phyloP scores from a whole-genome alignment of 2,329 filamentous ascomycete genomes.

The Westerdykella sp. region DNA sequence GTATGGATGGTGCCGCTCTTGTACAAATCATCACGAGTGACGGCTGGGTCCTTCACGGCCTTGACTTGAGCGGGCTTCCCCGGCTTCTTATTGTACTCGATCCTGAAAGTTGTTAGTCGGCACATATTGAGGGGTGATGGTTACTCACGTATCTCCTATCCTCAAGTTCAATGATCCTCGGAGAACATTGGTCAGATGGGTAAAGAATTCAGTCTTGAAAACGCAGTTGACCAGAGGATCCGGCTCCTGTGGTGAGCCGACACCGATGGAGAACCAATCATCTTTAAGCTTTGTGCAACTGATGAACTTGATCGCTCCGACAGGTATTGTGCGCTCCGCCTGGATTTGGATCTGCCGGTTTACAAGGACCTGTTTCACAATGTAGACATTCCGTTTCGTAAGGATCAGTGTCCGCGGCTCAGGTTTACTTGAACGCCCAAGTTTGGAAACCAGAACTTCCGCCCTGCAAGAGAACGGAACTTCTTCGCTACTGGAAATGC shows the following conservation, averaged over 20 bases:
- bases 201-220: slow-evolving; percentile 96
- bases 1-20: slow-evolving; percentile 92
- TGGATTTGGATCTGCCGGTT: slow-evolving; percentile 77
- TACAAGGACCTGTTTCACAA: slow-evolving; percentile 76
- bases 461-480: slow-evolving; percentile 85
- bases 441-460: slow-evolving; percentile 86
- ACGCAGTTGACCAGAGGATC: slow-evolving; percentile 92
- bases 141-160: slow-evolving; percentile 60
- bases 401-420: slow-evolving; percentile 79
- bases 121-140: not conserved
- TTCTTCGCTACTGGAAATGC: slow-evolving; percentile 65
- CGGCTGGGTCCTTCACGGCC: slow-evolving; percentile 77
- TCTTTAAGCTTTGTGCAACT: slow-evolving; percentile 76
- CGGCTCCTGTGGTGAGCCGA: slow-evolving; percentile 83
- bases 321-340: slow-evolving; percentile 72
- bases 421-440: slow-evolving; percentile 91
- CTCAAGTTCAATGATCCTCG: slow-evolving; percentile 75
- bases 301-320: slow-evolving; percentile 85
- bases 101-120: slow-evolving; percentile 40
- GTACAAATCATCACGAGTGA: slow-evolving; percentile 70
- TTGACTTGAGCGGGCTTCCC: slow-evolving; percentile 87
- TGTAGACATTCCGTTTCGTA: slow-evolving; percentile 80
- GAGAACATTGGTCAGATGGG: slow-evolving; percentile 75
- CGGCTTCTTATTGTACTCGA: slow-evolving; percentile 97
- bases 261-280: slow-evolving; percentile 92